A percentile compares a stretch with the other conserved stretches of the same genome.
Conservation (phyloP, 176 grass and related monocot species). For the Avena atlantica region DNA sequence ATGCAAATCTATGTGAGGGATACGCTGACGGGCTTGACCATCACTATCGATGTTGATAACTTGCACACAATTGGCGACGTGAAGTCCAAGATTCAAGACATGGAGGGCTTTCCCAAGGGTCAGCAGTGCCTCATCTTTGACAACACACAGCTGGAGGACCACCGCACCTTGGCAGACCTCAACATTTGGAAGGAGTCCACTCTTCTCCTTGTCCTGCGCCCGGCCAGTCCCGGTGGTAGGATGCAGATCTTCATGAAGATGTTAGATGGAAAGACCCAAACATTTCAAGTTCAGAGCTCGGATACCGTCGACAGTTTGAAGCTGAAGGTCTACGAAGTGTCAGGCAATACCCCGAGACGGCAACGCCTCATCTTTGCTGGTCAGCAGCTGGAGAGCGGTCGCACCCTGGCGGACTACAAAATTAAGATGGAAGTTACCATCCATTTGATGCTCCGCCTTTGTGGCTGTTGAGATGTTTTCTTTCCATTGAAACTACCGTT, state of each 20-base stretch:
- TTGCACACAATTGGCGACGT: not conserved
- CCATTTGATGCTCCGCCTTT: not conserved
- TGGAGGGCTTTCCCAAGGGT: not conserved
- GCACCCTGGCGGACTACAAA: not conserved
- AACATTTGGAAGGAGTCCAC: not conserved
- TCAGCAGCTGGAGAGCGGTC: not conserved
- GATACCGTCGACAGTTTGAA: not conserved
- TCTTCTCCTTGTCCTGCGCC: not conserved
- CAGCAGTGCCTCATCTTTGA: not conserved
- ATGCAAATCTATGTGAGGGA: not conserved
- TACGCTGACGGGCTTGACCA: not conserved
- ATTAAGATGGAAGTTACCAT: accelerated
- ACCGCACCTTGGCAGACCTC: not conserved
- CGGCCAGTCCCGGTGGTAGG: not conserved
- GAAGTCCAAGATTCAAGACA: not conserved
- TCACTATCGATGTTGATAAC: not conserved
- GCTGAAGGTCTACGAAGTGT: not conserved
- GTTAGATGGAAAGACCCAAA: not conserved
- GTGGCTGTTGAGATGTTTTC: constrained; percentile 8
- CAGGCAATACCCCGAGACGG: not conserved
- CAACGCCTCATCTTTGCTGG: not conserved
- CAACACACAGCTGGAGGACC: not conserved
- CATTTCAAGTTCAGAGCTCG: not conserved
- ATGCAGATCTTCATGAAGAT: not conserved
- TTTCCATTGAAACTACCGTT: too few relatives aligned